Conservation (phyloP, 257 asterid genomes). For the Cynanchum wilfordii region DNA sequence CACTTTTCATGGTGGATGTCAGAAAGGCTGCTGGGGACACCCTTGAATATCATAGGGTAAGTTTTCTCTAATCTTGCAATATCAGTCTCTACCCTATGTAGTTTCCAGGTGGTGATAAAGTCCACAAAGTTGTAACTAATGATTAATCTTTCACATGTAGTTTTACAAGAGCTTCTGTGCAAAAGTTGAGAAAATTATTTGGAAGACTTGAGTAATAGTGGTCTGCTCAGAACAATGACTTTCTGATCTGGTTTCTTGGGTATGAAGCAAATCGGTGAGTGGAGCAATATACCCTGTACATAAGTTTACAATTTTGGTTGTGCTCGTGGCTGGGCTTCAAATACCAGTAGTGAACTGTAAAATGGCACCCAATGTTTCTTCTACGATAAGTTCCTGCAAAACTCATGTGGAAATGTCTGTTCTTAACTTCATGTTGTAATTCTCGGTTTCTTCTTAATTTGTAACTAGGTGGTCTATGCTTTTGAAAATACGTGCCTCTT, state of each 20-base stretch:
- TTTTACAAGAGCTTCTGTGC: conserved; percentile 76
- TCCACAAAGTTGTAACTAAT: too few species aligned
- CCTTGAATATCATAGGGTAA: conserved; percentile 84
- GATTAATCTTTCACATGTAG: conserved; percentile 34
- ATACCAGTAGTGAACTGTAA: neutral
- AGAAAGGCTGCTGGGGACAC: conserved; percentile 94
- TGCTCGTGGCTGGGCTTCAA: neutral
- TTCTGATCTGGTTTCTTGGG: conserved; percentile 40
- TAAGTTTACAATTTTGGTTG: neutral
- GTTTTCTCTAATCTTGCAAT: conserved; percentile 9
- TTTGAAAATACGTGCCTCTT: neutral
- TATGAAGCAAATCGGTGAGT: conserved; percentile 35
- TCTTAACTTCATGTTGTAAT: neutral
- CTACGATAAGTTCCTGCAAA: neutral
- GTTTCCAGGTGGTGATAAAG: neutral
- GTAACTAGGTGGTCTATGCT: neutral
- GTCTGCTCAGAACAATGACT: conserved; percentile 47
- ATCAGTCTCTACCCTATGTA: neutral
- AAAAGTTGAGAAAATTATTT: conserved; percentile 47
- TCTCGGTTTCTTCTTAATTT: neutral
- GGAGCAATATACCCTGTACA: neutral
- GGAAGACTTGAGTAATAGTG: conserved; percentile 44
- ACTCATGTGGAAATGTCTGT: neutral
- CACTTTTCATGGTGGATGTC: conserved; percentile 94
- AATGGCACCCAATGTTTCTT: neutral